Evolutionary conservation across 768 basidiomycete genomes (phyloP), one percentile per base, ranked within the genome.

Genomic region (Hygrophorus pudorinus): DNA sequence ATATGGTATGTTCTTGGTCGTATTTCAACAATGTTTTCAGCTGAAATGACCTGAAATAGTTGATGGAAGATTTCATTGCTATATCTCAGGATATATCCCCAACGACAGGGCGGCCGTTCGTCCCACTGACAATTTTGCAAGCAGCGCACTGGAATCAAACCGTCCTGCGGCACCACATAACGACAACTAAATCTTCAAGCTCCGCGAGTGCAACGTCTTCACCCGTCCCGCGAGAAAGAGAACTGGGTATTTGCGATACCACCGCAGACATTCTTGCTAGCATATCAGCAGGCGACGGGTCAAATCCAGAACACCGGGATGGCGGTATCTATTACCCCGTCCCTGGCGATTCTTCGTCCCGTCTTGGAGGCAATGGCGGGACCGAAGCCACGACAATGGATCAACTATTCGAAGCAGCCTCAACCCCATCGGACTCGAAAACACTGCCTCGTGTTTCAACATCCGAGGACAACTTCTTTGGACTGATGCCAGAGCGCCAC

Each of bases 71-170:
- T 56, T 68, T 94, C 24, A 75, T 86, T 32, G 56, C 63, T 14
- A 79, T 93, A 34, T 82, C 86, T 10, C 68, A 70, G 43, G 87
- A 94, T 53, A 65, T 78, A 29, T 92, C 86, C 17, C 80, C 84
- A 0, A 70, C 71, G 0, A 90, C 85, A 0, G 70, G 74, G 3
- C 70, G 68, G 12, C 73, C 79, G 0, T 93, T 78, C 56, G 85
- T 85, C 3, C 74, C 86, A 0, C 63, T 82, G 28, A 54, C 69
- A 2, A 66, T 79, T 5, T 59, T 94, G 5, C 85, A 93, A 56
- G 70, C 77, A 0, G 82, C 90, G 1, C 79, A 82, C 50, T 97
- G 91, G 91, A 68, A 66, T 20, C 79, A 83, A 47, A 79, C 84
- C 2, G 48, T 80, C n/a, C 64, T 89, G 6, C 74, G 77, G 2